Evolutionary conservation across 225 moss, liverwort and hornwort species (phyloP).

Genomic region (Sphagnum tenellum): DNA sequence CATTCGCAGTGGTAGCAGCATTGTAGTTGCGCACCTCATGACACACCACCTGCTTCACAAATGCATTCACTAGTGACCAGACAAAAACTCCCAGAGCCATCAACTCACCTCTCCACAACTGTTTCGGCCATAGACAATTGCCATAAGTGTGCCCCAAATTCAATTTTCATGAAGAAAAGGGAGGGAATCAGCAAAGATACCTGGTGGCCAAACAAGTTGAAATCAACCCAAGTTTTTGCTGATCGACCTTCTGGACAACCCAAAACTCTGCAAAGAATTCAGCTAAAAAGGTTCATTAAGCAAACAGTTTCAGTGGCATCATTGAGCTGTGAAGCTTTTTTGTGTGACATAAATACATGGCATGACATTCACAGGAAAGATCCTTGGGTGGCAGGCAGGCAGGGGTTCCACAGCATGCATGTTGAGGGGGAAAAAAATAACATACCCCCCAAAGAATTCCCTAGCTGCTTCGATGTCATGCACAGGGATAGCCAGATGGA

Average conservation of each 20-base stretch:
- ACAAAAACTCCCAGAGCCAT: too few species aligned
- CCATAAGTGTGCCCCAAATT: too few species aligned
- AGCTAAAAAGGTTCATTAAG: too few species aligned
- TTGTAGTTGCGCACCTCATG: constrained; percentile 48
- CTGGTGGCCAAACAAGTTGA: constrained; percentile 55
- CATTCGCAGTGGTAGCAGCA: constrained; percentile 41
- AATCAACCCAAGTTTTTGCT: constrained; percentile 55
- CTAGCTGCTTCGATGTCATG: constrained; percentile 41
- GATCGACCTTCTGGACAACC: constrained; percentile 53
- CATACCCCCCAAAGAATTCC: constrained; percentile 43
- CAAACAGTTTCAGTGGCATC: too few species aligned
- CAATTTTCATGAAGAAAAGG: too few species aligned
- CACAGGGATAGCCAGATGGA: constrained; percentile 50
- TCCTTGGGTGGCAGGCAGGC: too few species aligned
- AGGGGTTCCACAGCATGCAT: too few species aligned
- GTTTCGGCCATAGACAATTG: too few species aligned
- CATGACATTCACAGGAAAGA: too few species aligned
- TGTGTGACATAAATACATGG: too few species aligned
- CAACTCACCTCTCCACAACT: too few species aligned
- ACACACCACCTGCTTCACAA: constrained; percentile 36
- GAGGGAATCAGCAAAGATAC: constrained; percentile 8
- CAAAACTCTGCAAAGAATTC: constrained; percentile 25
- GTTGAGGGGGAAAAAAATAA: not conserved
- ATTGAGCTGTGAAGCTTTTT: too few species aligned
- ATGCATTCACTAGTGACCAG: not conserved